Evolutionary conservation across 257 asterid genomes (phyloP).

Genomic region (Voacanga thouarsii): DNA sequence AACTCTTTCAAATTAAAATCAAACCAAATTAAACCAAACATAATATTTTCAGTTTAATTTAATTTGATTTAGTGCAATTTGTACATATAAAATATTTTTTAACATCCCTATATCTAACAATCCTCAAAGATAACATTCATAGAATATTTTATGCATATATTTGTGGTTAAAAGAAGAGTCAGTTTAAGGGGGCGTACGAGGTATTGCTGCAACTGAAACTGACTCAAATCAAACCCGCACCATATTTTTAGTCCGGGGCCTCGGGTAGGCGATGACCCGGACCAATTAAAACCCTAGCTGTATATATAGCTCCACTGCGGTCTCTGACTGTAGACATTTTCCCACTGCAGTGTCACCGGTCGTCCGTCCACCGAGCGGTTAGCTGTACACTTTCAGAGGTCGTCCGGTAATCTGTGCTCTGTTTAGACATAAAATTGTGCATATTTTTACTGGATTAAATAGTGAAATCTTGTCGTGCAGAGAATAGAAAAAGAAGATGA

Average conservation of each 20-base stretch:
- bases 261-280: no score
- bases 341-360: neutral
- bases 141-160: no score
- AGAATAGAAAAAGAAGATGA: slow-evolving; percentile 11
- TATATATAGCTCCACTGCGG: neutral
- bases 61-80: no score
- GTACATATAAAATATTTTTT: no score
- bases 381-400: slow-evolving; percentile 3
- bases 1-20: no score
- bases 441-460: neutral
- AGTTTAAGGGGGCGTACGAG: no score
- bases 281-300: slow-evolving; percentile 14
- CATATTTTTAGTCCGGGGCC: neutral
- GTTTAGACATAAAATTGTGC: no score
- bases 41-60: no score
- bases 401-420: neutral
- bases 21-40: no score
- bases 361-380: neutral
- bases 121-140: no score
- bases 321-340: neutral
- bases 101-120: no score
- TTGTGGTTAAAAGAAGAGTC: no score
- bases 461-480: neutral
- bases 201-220: neutral
- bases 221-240: neutral